These are phyloP conservation scores for Chaetomium strumarium DNA, from an alignment of 2,329 filamentous ascomycete species.

Conservation along the genomic window DNA sequence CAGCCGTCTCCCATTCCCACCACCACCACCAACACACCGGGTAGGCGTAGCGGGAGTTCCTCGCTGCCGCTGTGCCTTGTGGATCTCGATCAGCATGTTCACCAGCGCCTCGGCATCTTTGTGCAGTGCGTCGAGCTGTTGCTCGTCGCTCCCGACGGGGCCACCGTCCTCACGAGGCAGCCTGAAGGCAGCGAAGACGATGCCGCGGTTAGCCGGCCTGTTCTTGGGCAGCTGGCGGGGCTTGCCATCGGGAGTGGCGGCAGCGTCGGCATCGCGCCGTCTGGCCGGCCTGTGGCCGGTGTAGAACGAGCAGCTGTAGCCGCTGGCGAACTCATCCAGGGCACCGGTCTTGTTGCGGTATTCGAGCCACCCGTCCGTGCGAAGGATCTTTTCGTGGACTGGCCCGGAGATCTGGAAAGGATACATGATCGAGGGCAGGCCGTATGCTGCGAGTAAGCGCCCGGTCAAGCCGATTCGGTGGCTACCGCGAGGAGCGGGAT, in stretches of 20 bases:
- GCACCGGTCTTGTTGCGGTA: conserved; percentile 41
- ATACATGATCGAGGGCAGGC: conserved; percentile 43
- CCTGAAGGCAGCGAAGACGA: conserved; percentile 52
- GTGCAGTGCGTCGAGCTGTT: conserved; percentile 42
- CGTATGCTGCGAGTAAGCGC: conserved; percentile 50
- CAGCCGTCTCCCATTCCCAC: neutral
- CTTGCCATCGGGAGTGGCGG: conserved; percentile 6
- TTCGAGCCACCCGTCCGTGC: conserved; percentile 47
- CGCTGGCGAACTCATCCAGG: conserved; percentile 42
- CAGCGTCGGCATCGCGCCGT: neutral
- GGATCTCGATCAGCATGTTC: conserved; percentile 47
- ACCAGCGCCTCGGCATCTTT: conserved; percentile 48
- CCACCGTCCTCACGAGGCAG: conserved; percentile 38
- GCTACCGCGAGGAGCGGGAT: conserved; percentile 1
- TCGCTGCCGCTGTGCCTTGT: conserved; percentile 25
- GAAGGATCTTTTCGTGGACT: conserved; percentile 46
- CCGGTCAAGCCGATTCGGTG: conserved; percentile 35
- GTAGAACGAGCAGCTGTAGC: conserved; percentile 50
- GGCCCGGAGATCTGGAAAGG: conserved; percentile 47
- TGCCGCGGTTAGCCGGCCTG: conserved; percentile 38
- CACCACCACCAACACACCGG: neutral
- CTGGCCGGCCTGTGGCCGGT: conserved; percentile 30
- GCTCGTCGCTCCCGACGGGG: conserved; percentile 31
- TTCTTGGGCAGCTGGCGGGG: conserved; percentile 21
- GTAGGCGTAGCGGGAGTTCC: neutral